These are phyloP conservation scores for Diaporthe destruens DNA, from an alignment of 2,329 filamentous ascomycete species.

Conservation along the genomic window DNA sequence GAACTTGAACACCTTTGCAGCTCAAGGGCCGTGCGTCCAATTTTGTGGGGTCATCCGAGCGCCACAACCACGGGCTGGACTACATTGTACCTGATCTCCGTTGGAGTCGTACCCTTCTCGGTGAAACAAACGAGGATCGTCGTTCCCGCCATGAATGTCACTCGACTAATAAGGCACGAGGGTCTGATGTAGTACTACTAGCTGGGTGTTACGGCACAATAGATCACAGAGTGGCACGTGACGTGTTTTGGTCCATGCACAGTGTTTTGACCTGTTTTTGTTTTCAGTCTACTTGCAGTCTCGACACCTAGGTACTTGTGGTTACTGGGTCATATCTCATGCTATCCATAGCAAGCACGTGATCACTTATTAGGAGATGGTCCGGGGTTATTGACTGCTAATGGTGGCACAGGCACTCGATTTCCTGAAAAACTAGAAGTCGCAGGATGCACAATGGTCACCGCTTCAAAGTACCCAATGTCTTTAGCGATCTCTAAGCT, in stretches of 20 bases:
- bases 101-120: neutral
- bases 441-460: too few species aligned
- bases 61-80: neutral
- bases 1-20: neutral
- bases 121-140: neutral
- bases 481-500: too few species aligned
- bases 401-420: too few species aligned
- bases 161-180: neutral
- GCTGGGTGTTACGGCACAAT: neutral
- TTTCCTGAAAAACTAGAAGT: too few species aligned
- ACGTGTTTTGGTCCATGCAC: neutral
- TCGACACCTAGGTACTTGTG: too few species aligned
- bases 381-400: too few species aligned
- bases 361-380: too few species aligned
- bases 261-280: neutral
- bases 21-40: constrained; percentile 18
- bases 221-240: neutral
- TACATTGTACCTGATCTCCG: neutral
- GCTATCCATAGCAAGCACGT: too few species aligned
- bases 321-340: too few species aligned
- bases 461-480: too few species aligned
- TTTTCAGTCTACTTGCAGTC: neutral
- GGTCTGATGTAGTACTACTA: neutral
- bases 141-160: neutral
- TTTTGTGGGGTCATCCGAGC: constrained; percentile 21